Percentiles rank a stretch among this genome's conserved stretches.
Conservation (phyloP, 805 yeast genomes). For the Ogataea pilisensis region DNA sequence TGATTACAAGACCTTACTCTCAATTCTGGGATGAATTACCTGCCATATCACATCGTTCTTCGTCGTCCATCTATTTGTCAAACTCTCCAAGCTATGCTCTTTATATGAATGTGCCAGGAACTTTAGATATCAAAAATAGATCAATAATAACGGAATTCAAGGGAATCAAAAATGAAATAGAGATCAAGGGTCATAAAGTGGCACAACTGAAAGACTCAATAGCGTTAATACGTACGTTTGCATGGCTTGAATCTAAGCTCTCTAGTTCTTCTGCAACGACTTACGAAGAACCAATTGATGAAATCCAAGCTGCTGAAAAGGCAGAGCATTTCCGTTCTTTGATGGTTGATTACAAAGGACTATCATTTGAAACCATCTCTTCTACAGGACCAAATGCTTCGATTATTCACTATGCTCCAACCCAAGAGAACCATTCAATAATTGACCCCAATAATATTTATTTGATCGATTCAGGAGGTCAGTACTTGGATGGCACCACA, state of each 20-base stretch:
- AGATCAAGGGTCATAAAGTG: conserved; percentile 61
- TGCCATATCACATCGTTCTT: conserved; percentile 11
- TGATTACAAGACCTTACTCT: conserved; percentile 47
- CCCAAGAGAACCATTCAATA: conserved; percentile 48
- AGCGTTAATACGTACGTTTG: conserved; percentile 65
- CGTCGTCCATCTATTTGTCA: conserved; percentile 18
- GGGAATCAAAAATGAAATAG: conserved; percentile 69
- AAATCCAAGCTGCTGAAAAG: conserved; percentile 53
- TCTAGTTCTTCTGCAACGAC: conserved; percentile 27
- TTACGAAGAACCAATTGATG: conserved; percentile 42
- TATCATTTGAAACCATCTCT: conserved; percentile 73
- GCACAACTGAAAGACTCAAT: conserved; percentile 86
- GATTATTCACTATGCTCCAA: conserved; percentile 72
- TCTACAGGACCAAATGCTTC: conserved; percentile 76
- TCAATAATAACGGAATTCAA: conserved; percentile 55
- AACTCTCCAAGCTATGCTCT: conserved; percentile 28
- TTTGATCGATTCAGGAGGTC: conserved; percentile 88
- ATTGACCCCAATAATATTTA: conserved; percentile 68
- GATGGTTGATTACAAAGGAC: conserved; percentile 51
- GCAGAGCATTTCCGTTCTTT: conserved; percentile 43
- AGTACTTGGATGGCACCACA: conserved; percentile 90
- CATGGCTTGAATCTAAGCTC: conserved; percentile 64
- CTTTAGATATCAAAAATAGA: conserved; percentile 16
- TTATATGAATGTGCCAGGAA: conserved; percentile 22
- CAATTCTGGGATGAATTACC: conserved; percentile 56